Evolutionary conservation across 2,329 filamentous ascomycete species (phyloP).

Genomic region (Geosmithia morbida): DNA sequence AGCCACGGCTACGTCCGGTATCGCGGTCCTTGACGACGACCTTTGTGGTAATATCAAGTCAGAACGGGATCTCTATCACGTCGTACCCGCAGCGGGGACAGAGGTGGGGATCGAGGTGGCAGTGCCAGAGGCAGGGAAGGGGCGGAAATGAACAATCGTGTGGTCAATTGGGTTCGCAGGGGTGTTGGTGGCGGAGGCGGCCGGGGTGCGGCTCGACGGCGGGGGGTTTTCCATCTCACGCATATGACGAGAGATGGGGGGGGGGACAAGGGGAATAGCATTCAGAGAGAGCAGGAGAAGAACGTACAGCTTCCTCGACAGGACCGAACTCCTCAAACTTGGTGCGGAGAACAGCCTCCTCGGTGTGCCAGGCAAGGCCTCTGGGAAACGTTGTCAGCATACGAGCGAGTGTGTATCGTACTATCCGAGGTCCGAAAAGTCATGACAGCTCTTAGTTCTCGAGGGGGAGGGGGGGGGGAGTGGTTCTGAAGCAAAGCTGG

Average conservation of each 20-base stretch:
- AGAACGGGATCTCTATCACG: constrained; percentile 2
- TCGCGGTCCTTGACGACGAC: constrained; percentile 97
- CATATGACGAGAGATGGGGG: not conserved
- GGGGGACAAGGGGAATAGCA: not conserved
- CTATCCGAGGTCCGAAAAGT: no score
- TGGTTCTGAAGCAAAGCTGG: no score
- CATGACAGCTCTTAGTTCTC: no score
- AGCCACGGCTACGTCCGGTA: constrained; percentile 90
- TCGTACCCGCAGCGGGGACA: no score
- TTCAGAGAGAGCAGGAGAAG: constrained; percentile 5
- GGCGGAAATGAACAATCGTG: not conserved
- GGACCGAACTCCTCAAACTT: constrained; percentile 88
- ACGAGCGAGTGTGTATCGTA: no score
- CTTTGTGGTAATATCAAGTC: constrained; percentile 28
- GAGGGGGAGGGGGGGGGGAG: not conserved
- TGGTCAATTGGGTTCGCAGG: not conserved
- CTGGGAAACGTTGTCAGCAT: constrained; percentile 28
- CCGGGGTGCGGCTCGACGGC: not conserved
- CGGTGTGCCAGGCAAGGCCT: constrained; percentile 97
- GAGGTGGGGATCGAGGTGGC: not conserved
- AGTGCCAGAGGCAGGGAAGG: not conserved
- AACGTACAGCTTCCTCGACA: constrained; percentile 89
- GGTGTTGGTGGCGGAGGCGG: not conserved
- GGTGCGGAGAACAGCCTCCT: constrained; percentile 69
- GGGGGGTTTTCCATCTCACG: not conserved